phyloP scores from a whole-genome alignment of 2,329 filamentous ascomycete species.

The Amesomyces nigricolor region DNA sequence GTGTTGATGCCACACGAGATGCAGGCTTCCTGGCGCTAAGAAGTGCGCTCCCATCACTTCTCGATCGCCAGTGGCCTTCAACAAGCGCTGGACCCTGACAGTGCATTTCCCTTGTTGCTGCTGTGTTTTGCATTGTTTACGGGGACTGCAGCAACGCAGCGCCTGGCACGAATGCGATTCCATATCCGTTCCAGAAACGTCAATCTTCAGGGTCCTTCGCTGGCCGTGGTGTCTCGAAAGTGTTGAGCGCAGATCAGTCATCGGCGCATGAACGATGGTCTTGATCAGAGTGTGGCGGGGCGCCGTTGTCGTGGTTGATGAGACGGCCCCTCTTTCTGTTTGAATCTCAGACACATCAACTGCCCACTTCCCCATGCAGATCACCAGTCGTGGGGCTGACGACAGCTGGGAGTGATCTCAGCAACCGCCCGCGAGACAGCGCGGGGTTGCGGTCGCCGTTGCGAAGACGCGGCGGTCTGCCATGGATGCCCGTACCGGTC shows the following conservation, averaged over 20 bases:
- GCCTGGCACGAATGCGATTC: too few species aligned
- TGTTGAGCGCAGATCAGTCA: slow-evolving; percentile 8
- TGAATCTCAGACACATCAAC: slow-evolving; percentile 5
- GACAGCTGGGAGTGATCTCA: not conserved
- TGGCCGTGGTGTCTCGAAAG: not conserved
- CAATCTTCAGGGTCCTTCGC: slow-evolving; percentile 16
- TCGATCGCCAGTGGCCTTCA: not conserved
- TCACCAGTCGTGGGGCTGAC: not conserved
- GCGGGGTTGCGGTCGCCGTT: not conserved
- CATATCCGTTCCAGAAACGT: slow-evolving; percentile 12
- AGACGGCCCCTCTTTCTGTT: slow-evolving; percentile 3
- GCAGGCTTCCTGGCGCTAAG: slow-evolving; percentile 18
- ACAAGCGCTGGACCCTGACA: not conserved
- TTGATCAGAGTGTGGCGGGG: slow-evolving; percentile 6
- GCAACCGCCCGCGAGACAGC: not conserved
- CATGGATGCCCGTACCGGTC: not conserved
- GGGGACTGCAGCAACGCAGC: not conserved
- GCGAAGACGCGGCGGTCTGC: slow-evolving; percentile 3
- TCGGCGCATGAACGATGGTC: slow-evolving; percentile 12
- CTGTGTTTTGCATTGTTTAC: slow-evolving; percentile 15
- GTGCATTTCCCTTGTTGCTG: not conserved
- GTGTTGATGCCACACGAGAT: not conserved
- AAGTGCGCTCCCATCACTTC: not conserved
- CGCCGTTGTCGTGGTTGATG: slow-evolving; percentile 15
- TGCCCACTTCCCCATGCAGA: not conserved